Evolutionary conservation across 1,139 yeast genomes (phyloP).

Genomic region (Hansenula sp.): DNA sequence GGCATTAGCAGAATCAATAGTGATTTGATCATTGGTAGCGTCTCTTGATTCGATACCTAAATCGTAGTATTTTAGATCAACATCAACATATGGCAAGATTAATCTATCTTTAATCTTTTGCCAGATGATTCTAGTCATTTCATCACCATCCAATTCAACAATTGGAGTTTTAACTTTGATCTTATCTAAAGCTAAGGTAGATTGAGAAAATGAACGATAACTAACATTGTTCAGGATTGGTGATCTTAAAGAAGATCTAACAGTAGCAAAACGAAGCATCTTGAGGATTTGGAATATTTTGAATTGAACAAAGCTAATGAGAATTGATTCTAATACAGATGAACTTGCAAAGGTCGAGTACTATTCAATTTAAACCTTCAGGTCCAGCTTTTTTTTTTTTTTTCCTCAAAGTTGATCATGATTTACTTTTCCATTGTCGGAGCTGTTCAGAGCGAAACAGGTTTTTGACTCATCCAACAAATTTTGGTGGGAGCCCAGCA

Average conservation of each 20-base stretch:
- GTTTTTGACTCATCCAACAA: background rate
- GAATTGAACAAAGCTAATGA: too few relatives aligned
- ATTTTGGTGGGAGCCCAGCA: too few relatives aligned
- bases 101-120: conserved; percentile 76
- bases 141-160: conserved; percentile 97
- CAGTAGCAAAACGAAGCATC: conserved; percentile 20
- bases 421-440: conserved; percentile 1
- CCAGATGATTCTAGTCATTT: conserved; percentile 94
- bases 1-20: conserved; percentile 87
- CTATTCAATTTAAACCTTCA: background rate
- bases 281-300: background rate
- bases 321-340: too few relatives aligned
- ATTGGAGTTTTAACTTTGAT: conserved; percentile 83
- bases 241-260: conserved; percentile 16
- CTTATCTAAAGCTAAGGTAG: conserved; percentile 34
- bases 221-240: conserved; percentile 9
- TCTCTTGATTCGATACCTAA: conserved; percentile 84
- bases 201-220: conserved; percentile 14
- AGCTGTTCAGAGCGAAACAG: background rate
- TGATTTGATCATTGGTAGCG: conserved; percentile 81
- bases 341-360: background rate
- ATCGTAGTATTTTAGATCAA: conserved; percentile 90
- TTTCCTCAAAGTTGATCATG: background rate
- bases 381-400: background rate
- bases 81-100: conserved; percentile 78